A percentile compares a stretch with the other conserved stretches of the same genome.
Conservation (phyloP, 2,329 filamentous ascomycete genomes). For the Pseudodiploospora longispora region DNA sequence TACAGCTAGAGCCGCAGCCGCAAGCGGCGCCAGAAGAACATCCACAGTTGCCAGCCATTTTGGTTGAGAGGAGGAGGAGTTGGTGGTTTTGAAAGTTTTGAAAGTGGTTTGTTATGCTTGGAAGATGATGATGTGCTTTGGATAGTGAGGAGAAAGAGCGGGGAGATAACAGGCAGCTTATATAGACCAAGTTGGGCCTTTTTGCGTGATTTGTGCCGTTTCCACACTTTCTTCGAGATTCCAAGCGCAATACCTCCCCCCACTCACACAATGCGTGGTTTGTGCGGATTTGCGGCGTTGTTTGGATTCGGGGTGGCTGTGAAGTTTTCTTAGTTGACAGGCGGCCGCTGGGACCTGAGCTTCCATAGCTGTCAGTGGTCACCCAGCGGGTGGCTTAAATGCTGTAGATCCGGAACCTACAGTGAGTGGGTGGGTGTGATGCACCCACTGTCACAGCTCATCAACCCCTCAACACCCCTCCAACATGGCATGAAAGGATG, state of each 20-base stretch:
- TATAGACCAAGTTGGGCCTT: constrained; percentile 1
- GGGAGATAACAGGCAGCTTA: background rate
- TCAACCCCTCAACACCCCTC: no score
- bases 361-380: no score
- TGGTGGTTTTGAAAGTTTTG: background rate
- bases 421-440: no score
- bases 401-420: no score
- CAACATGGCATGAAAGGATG: no score
- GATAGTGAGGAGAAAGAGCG: background rate
- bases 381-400: no score
- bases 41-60: constrained; percentile 29
- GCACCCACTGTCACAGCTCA: no score
- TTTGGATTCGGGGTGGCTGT: no score
- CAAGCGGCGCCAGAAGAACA: constrained; percentile 25
- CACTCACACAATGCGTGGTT: constrained; percentile 6
- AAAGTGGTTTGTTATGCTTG: background rate
- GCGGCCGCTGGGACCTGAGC: no score
- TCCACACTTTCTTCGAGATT: background rate
- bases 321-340: no score
- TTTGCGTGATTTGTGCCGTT: constrained; percentile 3
- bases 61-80: constrained; percentile 13
- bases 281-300: constrained; percentile 3
- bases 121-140: background rate
- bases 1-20: constrained; percentile 30
- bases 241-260: background rate